phyloP scores from a whole-genome alignment of 257 asterid genomes.

The Perilla frutescens region DNA sequence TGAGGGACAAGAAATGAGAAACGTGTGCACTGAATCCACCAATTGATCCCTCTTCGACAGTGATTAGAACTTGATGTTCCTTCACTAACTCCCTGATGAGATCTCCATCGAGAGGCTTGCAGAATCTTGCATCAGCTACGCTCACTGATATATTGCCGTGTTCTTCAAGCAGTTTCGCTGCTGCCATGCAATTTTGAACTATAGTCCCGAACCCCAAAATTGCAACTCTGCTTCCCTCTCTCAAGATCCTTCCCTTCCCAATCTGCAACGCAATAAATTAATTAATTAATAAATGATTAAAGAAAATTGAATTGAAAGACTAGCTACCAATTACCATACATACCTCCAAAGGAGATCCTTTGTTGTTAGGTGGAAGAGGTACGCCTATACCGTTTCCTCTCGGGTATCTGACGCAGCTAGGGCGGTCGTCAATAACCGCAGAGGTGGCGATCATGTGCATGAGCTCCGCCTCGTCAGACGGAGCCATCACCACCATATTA shows the following conservation, averaged over 20 bases:
- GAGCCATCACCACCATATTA: slow-evolving; percentile 85
- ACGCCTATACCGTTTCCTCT: slow-evolving; percentile 77
- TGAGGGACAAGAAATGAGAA: slow-evolving; percentile 58
- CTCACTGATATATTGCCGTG: slow-evolving; percentile 32
- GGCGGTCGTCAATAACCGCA: slow-evolving; percentile 61
- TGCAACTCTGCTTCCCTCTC: slow-evolving; percentile 48
- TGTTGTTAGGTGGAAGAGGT: slow-evolving; percentile 53
- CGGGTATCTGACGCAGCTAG: slow-evolving; percentile 71
- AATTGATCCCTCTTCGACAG: slow-evolving; percentile 72
- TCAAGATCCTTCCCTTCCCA: slow-evolving; percentile 50
- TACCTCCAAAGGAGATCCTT: slow-evolving; percentile 71
- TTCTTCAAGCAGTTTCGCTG: slow-evolving; percentile 41
- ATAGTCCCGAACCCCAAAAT: slow-evolving; percentile 52
- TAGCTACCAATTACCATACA: too few relatives aligned
- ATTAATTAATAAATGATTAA: too few relatives aligned
- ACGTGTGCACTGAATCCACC: slow-evolving; percentile 78
- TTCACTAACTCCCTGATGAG: slow-evolving; percentile 45
- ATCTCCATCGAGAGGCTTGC: slow-evolving; percentile 57
- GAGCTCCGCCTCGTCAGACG: slow-evolving; percentile 72
- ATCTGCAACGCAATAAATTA: slow-evolving; percentile 28
- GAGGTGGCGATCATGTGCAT: slow-evolving; percentile 82
- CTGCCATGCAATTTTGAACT: slow-evolving; percentile 49
- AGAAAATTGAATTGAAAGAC: too few relatives aligned
- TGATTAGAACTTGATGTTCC: slow-evolving; percentile 60
- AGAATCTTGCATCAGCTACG: slow-evolving; percentile 58